These are phyloP conservation scores for Noccaea caerulescens DNA, from an alignment of 345 rosid species.

Conservation along the genomic window DNA sequence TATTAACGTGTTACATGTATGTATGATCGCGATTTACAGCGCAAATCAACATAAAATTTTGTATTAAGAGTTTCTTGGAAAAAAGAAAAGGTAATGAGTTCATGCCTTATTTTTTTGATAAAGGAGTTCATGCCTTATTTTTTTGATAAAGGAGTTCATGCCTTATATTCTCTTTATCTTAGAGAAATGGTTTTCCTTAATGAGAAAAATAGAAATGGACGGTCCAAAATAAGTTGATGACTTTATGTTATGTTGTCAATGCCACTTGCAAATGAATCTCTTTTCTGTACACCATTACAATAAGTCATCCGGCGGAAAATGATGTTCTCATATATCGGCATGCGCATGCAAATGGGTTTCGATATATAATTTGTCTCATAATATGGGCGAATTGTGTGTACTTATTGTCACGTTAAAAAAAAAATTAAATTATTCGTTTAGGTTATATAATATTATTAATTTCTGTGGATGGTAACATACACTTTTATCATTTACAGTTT, in stretches of 20 bases:
- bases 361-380: no score
- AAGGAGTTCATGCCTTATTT: background rate
- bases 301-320: background rate
- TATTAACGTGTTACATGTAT: no score
- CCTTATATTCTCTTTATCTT: no score
- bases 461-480: no score
- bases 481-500: no score
- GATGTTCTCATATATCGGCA: background rate
- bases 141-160: background rate
- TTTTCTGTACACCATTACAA: background rate
- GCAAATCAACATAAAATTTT: background rate
- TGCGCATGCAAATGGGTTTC: background rate
- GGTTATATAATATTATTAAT: no score
- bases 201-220: background rate
- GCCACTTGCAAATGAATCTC: background rate
- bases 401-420: no score
- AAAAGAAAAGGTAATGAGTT: background rate
- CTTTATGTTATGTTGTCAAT: background rate
- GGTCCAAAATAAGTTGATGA: background rate
- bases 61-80: no score
- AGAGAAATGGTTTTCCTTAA: background rate
- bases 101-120: background rate
- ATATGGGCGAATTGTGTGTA: no score
- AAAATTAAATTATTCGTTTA: no score
- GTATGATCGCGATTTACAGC: no score